Percentiles rank a stretch among this genome's conserved stretches.
Evolutionary conservation across 2,329 filamentous ascomycete species (phyloP).

Genomic region (Colletotrichum somersetense): DNA sequence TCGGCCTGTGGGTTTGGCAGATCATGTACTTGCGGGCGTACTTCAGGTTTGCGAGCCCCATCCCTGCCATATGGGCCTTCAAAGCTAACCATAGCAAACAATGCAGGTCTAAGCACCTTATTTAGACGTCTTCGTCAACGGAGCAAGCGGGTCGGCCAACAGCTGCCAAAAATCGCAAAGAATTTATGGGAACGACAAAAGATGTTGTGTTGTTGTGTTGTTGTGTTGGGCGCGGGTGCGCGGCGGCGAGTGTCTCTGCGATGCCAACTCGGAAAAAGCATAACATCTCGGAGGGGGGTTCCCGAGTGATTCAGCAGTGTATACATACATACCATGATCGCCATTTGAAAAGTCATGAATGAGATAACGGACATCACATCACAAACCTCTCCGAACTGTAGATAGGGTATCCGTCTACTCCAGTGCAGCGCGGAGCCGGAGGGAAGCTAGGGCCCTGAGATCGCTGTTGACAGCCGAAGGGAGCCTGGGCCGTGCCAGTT

Average conservation of each 20-base stretch:
- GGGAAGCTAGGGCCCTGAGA: not conserved
- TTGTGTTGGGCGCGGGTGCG: slow-evolving; percentile 9
- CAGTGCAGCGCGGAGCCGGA: not conserved
- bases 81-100: slow-evolving; percentile 34
- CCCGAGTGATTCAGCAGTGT: slow-evolving; percentile 38
- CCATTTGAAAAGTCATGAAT: slow-evolving; percentile 41
- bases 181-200: slow-evolving; percentile 28
- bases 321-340: slow-evolving; percentile 37
- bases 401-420: not conserved
- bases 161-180: slow-evolving; percentile 9
- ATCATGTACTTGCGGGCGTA: slow-evolving; percentile 97
- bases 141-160: not conserved
- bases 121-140: slow-evolving; percentile 56
- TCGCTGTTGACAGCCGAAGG: not conserved
- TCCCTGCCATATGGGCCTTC: not conserved
- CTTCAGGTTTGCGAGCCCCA: slow-evolving; percentile 73
- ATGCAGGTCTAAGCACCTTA: slow-evolving; percentile 75
- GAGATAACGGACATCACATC: slow-evolving; percentile 36
- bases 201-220: not conserved
- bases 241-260: slow-evolving; percentile 28
- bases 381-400: not conserved
- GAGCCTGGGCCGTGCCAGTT: not conserved
- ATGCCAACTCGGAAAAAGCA: slow-evolving; percentile 32
- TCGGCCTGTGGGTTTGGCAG: slow-evolving; percentile 95
- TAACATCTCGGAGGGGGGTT: slow-evolving; percentile 40